Evolutionary conservation across 805 yeast genomes (phyloP).

Genomic region (Wickerhamomyces hampshirensis): DNA sequence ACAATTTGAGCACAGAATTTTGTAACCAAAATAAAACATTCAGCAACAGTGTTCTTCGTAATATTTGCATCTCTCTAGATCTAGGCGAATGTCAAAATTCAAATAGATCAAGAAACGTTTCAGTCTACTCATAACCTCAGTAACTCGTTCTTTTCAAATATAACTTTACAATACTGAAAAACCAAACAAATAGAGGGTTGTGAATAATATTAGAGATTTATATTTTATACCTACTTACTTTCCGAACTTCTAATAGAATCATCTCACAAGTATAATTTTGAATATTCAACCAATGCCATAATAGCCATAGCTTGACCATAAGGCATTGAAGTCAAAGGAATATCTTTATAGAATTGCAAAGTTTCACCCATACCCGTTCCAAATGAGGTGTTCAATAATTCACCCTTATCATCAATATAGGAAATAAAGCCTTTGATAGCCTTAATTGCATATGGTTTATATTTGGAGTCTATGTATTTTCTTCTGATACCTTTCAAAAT

Average conservation of each 20-base stretch:
- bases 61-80: not conserved
- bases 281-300: conserved; percentile 12
- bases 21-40: too few species aligned
- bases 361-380: conserved; percentile 14
- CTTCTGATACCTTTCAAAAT: conserved; percentile 10
- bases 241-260: not conserved
- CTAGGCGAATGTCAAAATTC: too few species aligned
- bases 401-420: conserved; percentile 10
- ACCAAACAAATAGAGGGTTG: too few species aligned
- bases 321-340: conserved; percentile 13
- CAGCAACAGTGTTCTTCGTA: not conserved
- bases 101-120: too few species aligned
- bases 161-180: too few species aligned
- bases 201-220: too few species aligned
- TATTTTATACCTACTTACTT: too few species aligned
- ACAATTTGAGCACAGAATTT: too few species aligned
- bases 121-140: too few species aligned
- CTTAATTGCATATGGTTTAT: conserved; percentile 8
- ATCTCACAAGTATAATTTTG: conserved; percentile 6
- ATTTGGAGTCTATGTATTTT: conserved; percentile 5
- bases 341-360: conserved; percentile 10
- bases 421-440: conserved; percentile 12
- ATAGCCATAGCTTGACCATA: conserved; percentile 14
- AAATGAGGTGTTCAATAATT: conserved; percentile 10
- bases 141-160: too few species aligned